These are phyloP conservation scores for Begonia peltatifolia DNA, from an alignment of 306 rosid species.

Conservation along the genomic window DNA sequence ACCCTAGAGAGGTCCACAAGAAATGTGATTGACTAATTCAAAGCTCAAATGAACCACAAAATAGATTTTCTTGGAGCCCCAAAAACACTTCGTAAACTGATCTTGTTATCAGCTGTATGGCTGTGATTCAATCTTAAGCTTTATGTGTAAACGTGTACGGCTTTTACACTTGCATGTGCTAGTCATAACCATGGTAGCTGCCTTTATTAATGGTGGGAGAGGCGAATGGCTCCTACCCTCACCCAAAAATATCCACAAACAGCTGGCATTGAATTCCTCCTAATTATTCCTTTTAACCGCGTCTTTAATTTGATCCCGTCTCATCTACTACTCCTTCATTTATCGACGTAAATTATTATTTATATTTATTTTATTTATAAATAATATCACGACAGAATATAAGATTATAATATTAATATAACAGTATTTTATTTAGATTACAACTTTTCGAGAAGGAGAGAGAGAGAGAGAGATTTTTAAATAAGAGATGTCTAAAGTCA, in stretches of 20 bases:
- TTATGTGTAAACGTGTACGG: not conserved
- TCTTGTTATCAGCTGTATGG: not conserved
- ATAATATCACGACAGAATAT: no score
- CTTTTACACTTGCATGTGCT: not conserved
- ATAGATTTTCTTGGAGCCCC: not conserved
- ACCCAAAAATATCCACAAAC: not conserved
- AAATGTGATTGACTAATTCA: not conserved
- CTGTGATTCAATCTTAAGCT: not conserved
- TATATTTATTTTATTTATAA: no score
- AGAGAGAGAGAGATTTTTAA: no score
- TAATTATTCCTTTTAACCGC: no score
- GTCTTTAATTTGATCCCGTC: not conserved
- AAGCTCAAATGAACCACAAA: not conserved
- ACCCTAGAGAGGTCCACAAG: no score
- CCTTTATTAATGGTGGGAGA: not conserved
- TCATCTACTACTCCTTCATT: no score
- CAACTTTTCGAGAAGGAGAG: no score
- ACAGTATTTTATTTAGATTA: no score
- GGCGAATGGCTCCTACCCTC: not conserved
- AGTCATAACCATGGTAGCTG: not conserved
- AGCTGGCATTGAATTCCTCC: not conserved
- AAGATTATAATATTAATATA: no score
- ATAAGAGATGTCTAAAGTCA: no score
- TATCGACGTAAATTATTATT: no score
- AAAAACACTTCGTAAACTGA: not conserved